Base-by-base conservation (phyloP, 768 basidiomycete genomes). In the Fomitopsis pulvina region DNA sequence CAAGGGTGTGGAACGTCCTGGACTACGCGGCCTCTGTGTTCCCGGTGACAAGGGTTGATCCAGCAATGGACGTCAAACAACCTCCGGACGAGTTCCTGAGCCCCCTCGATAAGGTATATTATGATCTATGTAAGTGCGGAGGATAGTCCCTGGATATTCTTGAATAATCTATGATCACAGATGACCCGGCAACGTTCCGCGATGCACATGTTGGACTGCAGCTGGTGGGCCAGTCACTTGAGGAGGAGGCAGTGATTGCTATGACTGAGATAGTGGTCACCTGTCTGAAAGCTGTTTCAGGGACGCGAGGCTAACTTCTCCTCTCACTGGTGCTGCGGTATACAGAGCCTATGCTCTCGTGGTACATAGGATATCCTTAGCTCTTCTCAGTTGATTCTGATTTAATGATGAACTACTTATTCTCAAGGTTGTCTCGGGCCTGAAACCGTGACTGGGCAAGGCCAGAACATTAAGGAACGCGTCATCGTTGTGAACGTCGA, bases 161-260 rank as follows among this genome's bases (percentile, higher is more conserved):
- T 6, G 52, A 44, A 50, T 12, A 12, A 24, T 7, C 10, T 18
- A 8, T 22, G 34, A 54, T 14, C 25, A 14, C 43, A 43, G 87
- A 87, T 57, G 68, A 81, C 21, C 83, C 85, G 0, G 66, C 70
- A 18, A 68, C 61, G 0, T 86, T 77, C 62, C 63, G 63, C 48
- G 74, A 78, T 49, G 80, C 79, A 0, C 87, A 87, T 0, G 68
- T 89, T 16, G 66, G 71, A 4, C 61, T 90, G 25, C 87, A 90
- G 62, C 61, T 89, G 6, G 71, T 87, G 7, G 85, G 83, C 2
- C 72, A 80, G 39, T 83, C 81, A 4, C 68, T 80, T 50, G 87
- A 89, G 58, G 88, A 90, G 57, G 88, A 90, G 57, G 87, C 80
- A 0, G 77, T 87, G 1, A 75, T 89, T 45, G 75, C 70, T 0